phyloP scores from a whole-genome alignment of 1,284 basidiomycete genomes.

The Afroboletus lepidellus region DNA sequence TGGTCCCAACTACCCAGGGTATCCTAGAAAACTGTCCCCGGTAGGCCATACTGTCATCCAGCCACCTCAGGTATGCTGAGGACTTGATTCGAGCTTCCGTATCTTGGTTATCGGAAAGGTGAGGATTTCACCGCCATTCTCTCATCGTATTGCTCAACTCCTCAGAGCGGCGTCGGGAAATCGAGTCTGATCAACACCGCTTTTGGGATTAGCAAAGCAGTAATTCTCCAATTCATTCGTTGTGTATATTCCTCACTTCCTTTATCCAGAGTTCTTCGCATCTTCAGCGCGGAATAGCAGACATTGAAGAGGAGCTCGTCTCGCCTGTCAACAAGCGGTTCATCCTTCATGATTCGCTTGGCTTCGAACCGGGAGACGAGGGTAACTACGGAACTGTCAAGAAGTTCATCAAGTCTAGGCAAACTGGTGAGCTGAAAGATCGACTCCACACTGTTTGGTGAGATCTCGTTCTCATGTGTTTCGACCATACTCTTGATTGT shows the following conservation, averaged over 20 bases:
- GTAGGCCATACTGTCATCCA: neutral
- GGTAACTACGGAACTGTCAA: conserved; percentile 1
- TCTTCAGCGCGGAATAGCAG: neutral
- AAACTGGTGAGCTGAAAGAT: neutral
- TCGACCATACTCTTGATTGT: neutral
- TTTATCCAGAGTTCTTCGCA: neutral
- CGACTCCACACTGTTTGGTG: conserved; percentile 5
- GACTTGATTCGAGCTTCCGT: conserved; percentile 1
- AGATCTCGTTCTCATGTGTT: neutral
- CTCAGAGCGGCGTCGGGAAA: conserved; percentile 1
- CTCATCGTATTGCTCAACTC: neutral
- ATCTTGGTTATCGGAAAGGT: conserved; percentile 8
- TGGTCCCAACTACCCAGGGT: neutral
- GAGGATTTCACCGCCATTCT: neutral
- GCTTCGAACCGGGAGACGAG: conserved; percentile 2
- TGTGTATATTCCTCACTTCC: neutral
- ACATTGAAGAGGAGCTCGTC: conserved; percentile 1
- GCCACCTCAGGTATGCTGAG: neutral
- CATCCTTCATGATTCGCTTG: conserved; percentile 7
- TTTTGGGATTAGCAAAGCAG: conserved; percentile 3
- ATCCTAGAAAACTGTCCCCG: conserved; percentile 1
- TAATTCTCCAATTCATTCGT: neutral
- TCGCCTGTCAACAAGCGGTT: conserved; percentile 1
- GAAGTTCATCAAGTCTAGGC: neutral
- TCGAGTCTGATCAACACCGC: conserved; percentile 1